phyloP scores from a whole-genome alignment of 2,329 filamentous ascomycete genomes.

The Geosmithia morbida region DNA sequence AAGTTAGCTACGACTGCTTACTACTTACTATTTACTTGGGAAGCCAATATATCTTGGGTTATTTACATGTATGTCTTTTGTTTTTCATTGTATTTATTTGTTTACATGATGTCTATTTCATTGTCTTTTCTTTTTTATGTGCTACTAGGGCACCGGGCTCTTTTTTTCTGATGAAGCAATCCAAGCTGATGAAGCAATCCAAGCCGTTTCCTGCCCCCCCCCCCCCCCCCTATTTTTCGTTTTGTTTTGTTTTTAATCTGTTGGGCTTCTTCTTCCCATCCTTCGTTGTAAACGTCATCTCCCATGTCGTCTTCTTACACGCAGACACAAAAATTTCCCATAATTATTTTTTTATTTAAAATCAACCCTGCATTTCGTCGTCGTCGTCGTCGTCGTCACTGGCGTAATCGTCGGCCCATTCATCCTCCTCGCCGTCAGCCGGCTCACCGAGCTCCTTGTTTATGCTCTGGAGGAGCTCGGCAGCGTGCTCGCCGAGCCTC shows the following conservation, averaged over 20 bases:
- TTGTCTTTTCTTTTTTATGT: neutral
- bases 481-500: constrained; percentile 58
- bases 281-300: neutral
- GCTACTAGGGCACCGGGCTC: neutral
- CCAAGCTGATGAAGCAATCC: neutral
- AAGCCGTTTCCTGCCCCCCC: neutral
- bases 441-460: constrained; percentile 50
- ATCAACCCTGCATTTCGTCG: constrained; percentile 37
- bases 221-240: too few species aligned
- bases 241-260: too few species aligned
- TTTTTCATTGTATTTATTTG: neutral
- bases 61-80: neutral
- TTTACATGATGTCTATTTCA: neutral
- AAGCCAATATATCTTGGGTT: neutral
- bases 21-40: neutral
- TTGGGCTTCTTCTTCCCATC: too few species aligned
- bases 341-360: too few species aligned
- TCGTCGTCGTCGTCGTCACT: constrained; percentile 32
- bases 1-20: too few species aligned
- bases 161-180: neutral
- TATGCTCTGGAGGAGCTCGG: constrained; percentile 52
- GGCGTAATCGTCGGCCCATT: constrained; percentile 37
- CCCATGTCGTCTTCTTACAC: neutral
- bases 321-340: neutral
- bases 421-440: constrained; percentile 38